Evolutionary conservation across 73 alveolate species (phyloP), one percentile per base, ranked within the genome.

Genomic region (Uronychia setigera): DNA sequence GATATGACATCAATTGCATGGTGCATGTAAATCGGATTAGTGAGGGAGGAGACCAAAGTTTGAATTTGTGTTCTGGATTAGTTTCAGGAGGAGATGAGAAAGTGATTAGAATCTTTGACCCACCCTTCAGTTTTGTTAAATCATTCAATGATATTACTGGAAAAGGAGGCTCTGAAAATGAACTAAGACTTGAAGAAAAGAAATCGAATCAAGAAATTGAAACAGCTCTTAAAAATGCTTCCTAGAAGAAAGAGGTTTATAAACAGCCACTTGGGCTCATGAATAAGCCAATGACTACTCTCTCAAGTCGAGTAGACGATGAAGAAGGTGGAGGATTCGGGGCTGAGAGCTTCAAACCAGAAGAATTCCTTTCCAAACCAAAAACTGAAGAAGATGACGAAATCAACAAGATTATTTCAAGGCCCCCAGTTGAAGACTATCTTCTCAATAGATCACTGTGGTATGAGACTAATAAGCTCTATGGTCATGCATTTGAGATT

Each of bases 401-500:
- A 26, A 90, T 93, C 27, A 83, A 86, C 34, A 93, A 88, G 77
- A 60, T 81, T 74, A 88, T 89, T 81, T 84, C 85, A 33, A 88
- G 34, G 76, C 99, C 99, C 33, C 99, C 99, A 31, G 95, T 91
- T 89, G 99, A 98, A 92, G 99, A 96, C 82, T 92, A 91, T 77
- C 86, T 98, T 30, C 87, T 94, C 85, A 94, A 92, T 75, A 92
- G 96, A 85, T 93, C 99, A 5, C 94, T 97, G 79, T 98, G 99
- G 99, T 99, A 99, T 0, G 99, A 98, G 80, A 93, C 90, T 74
- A 89, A 95, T 57, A 98, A 98, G 88, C 94, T 97, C 81, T 98
- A 98, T 86, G 99, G 99, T 1, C 99, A 98, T 92, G 99, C 98
- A 76, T 97, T 95, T 93, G 99, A 97, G 85, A 83, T 98, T 26